Percentiles rank a stretch among this genome's conserved stretches.
Conservation (phyloP, 164 flowering plant genomes). For the Warburgia ugandensis region DNA sequence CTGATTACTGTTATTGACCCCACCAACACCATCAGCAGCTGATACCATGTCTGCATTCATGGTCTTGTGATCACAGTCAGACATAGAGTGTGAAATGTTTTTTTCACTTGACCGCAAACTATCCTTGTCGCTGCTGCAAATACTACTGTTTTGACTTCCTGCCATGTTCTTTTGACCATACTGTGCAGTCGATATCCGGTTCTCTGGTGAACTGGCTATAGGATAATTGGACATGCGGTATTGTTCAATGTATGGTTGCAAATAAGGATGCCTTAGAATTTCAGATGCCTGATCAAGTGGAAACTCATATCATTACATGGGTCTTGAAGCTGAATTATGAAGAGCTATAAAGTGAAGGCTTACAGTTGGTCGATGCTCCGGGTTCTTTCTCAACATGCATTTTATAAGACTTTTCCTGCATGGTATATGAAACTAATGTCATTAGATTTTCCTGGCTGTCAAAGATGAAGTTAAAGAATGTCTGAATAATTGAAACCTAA, state of each 20-base stretch:
- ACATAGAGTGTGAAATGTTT: constrained; percentile 20
- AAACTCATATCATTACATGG: constrained; percentile 18
- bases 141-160: constrained; percentile 77
- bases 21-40: constrained; percentile 34
- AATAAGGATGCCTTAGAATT: constrained; percentile 76
- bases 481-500: no score
- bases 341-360: constrained; percentile 13
- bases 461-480: no score
- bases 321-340: background rate
- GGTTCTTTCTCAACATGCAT: constrained; percentile 93
- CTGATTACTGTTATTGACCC: constrained; percentile 17
- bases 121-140: constrained; percentile 77
- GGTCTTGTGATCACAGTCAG: constrained; percentile 37
- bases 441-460: constrained; percentile 4
- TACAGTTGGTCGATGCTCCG: constrained; percentile 95
- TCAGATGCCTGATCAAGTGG: constrained; percentile 70
- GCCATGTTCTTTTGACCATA: constrained; percentile 47
- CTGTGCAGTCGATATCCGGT: constrained; percentile 32
- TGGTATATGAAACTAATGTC: constrained; percentile 3
- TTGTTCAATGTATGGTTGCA: constrained; percentile 82
- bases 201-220: constrained; percentile 38
- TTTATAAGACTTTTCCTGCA: constrained; percentile 88
- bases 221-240: constrained; percentile 42
- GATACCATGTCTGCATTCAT: constrained; percentile 40
- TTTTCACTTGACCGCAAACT: constrained; percentile 60